These are phyloP conservation scores for Przewalskia tangutica DNA, from an alignment of 257 asterid species.

Conservation along the genomic window DNA sequence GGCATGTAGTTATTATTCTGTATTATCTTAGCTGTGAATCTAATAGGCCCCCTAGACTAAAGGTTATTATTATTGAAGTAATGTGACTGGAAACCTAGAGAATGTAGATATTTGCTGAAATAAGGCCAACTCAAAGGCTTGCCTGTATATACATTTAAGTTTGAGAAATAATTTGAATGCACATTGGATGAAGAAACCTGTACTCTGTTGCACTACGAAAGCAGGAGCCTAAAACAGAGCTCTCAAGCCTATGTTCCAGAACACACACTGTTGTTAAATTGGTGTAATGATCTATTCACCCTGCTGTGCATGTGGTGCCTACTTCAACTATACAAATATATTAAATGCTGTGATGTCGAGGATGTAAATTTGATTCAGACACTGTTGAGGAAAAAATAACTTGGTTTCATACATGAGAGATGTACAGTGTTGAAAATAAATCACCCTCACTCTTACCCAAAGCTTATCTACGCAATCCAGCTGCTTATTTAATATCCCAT, in stretches of 20 bases:
- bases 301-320: not conserved
- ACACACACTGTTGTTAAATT: not conserved
- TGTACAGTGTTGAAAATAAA: too few species aligned
- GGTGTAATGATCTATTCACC: not conserved
- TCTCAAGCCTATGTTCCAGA: not conserved
- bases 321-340: not conserved
- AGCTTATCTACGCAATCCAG: too few species aligned
- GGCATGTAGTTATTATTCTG: not conserved
- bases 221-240: not conserved
- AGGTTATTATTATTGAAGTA: not conserved
- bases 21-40: not conserved
- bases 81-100: not conserved
- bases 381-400: not conserved
- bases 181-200: not conserved
- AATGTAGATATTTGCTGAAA: not conserved
- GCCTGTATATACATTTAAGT: not conserved
- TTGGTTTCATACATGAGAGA: not conserved
- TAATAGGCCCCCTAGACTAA: not conserved
- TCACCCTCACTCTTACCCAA: too few species aligned
- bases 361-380: not conserved
- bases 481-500: too few species aligned
- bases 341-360: not conserved
- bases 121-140: not conserved
- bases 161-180: not conserved
- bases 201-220: not conserved